Evolutionary conservation across 2,329 filamentous ascomycete genomes (phyloP), one percentile per base, ranked within the genome.

Genomic region (Penicillium carneum): DNA sequence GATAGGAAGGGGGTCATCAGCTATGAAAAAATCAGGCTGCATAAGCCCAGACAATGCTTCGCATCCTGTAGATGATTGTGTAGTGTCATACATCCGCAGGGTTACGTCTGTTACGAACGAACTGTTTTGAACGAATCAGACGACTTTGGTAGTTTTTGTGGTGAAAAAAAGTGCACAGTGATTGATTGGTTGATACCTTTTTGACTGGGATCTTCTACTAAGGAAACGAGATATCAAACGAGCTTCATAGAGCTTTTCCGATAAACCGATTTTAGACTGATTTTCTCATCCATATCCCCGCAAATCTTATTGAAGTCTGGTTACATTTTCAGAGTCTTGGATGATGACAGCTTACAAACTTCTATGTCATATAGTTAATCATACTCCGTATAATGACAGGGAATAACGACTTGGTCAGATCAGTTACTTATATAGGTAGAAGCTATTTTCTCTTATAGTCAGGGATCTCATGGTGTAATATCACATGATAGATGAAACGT

Each of bases 401-500:
- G 36, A 46, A 52, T n/a, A 33, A n/a, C 20, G 12, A 12, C 14
- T 33, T 33, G 14, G 26, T 8, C 16, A 47, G 39, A 29, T 36
- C n/a, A 20, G 23, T 18, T 43, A 48, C 18, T 7, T 31, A 29
- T 2, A 10, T 42, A 33, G n/a, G 12, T 46, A 54, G 33, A 34
- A 53, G 38, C 41, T n/a, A n/a, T 46, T 38, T 38, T 23, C 29
- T 33, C 9, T 29, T 16, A 45, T 53, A 39, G 29, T 12, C 5
- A 46, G 33, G 33, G 39, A 59, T 53, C 31, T 29, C 31, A 41
- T 47, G 29, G 26, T 62, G 61, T 49, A 64, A 62, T 55, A 72
- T 74, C 70, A 74, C 71, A 69, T 73, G 71, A 72, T 71, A 67
- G 62, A 53, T 60, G 60, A 71, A 72, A 72, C 69, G 67, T 73